A percentile compares a stretch with the other conserved stretches of the same genome.
Conservation (phyloP, 2,329 filamentous ascomycete species). For the Colletotrichum zoysiae region DNA sequence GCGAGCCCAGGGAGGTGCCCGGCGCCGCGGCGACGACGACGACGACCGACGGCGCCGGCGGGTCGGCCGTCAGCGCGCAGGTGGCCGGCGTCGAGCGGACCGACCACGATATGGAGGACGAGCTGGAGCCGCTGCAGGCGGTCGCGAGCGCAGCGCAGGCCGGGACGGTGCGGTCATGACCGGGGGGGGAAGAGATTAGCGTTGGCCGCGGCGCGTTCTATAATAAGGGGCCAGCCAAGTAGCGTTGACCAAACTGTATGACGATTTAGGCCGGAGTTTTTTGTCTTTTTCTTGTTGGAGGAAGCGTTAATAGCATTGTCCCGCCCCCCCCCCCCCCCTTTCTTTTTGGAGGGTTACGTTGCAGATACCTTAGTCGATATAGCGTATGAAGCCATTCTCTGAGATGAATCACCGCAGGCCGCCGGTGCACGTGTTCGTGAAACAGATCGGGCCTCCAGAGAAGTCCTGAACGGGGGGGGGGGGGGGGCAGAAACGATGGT, state of each 20-base stretch:
- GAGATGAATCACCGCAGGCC: not conserved
- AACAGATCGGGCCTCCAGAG: not conserved
- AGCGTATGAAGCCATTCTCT: not conserved
- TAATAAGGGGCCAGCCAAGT: not conserved
- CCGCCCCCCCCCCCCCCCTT: not conserved
- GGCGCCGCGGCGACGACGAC: not conserved
- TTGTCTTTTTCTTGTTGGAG: not conserved
- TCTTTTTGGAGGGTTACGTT: not conserved
- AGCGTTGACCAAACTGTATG: not conserved
- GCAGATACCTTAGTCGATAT: constrained; percentile 28
- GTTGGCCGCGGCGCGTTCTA: not conserved
- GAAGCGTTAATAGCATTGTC: constrained; percentile 24
- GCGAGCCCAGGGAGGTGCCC: constrained; percentile 45
- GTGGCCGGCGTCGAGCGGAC: constrained; percentile 34
- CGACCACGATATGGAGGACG: constrained; percentile 41
- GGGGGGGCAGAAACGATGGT: not conserved
- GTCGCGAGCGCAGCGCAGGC: constrained; percentile 37
- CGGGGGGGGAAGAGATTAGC: not conserved
- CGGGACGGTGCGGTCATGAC: constrained; percentile 15
- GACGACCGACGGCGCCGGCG: not conserved
- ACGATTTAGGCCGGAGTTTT: constrained; percentile 19
- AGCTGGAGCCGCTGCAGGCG: constrained; percentile 41
- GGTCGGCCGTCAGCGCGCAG: constrained; percentile 14
- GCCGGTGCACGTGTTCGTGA: not conserved
- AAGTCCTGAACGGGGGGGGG: not conserved